These are phyloP conservation scores for Cairneyella variabilis DNA, from an alignment of 495 filamentous ascomycete genomes.

Conservation along the genomic window DNA sequence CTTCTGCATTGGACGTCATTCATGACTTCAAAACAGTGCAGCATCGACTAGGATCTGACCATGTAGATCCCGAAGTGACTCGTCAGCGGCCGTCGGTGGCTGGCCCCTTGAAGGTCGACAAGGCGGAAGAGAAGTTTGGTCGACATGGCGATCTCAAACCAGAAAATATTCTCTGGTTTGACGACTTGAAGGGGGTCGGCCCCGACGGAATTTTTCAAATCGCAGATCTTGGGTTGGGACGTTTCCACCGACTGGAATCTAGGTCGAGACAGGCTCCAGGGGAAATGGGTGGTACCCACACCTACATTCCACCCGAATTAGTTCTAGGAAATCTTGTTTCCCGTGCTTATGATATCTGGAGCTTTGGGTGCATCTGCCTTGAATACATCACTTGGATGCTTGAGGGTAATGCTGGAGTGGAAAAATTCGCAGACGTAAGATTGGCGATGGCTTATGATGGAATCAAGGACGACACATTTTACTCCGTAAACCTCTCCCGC, in stretches of 20 bases:
- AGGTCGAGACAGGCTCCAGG: slow-evolving; percentile 9
- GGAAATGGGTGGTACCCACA: slow-evolving; percentile 17
- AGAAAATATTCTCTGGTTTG: slow-evolving; percentile 28
- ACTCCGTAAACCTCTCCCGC: slow-evolving; percentile 6
- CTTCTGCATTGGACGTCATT: slow-evolving; percentile 9
- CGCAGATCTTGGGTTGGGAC: slow-evolving; percentile 25
- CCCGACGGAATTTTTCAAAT: slow-evolving; percentile 18
- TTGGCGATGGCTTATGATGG: not conserved
- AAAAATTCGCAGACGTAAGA: not conserved
- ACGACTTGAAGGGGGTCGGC: not conserved
- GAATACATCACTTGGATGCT: slow-evolving; percentile 28
- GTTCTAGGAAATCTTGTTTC: slow-evolving; percentile 21
- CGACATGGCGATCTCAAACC: slow-evolving; percentile 29
- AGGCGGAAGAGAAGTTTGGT: slow-evolving; percentile 13
- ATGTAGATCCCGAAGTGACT: not conserved
- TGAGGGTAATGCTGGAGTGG: not conserved
- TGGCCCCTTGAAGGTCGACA: too few relatives aligned
- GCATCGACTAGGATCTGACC: too few relatives aligned
- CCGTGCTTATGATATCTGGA: slow-evolving; percentile 39
- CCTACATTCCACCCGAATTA: slow-evolving; percentile 38
- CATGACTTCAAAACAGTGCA: slow-evolving; percentile 11
- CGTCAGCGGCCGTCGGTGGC: too few relatives aligned
- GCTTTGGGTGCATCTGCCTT: slow-evolving; percentile 39
- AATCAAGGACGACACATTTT: slow-evolving; percentile 18
- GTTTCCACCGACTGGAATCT: slow-evolving; percentile 17